phyloP scores from a whole-genome alignment of 257 asterid genomes.

The Catharanthus roseus region DNA sequence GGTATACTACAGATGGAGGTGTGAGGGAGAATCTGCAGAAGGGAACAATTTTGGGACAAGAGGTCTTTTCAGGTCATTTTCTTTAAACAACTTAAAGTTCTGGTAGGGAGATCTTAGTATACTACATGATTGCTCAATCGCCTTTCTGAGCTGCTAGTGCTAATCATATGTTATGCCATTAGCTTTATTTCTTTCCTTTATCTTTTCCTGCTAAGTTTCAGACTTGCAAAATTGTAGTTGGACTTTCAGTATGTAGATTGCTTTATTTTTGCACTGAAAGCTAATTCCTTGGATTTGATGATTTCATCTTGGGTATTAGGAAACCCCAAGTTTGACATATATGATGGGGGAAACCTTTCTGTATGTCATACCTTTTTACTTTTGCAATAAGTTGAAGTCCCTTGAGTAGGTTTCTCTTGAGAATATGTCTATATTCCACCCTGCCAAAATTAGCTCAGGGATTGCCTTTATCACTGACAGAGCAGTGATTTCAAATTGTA shows the following conservation, averaged over 20 bases:
- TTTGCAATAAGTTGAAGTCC: not conserved
- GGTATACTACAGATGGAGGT: slow-evolving; percentile 98
- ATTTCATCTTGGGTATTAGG: not conserved
- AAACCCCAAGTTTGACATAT: not conserved
- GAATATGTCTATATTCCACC: not conserved
- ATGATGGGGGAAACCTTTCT: not conserved
- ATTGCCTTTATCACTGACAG: not conserved
- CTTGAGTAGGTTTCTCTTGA: not conserved
- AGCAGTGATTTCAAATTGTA: not conserved
- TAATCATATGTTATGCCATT: not conserved
- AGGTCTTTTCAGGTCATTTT: slow-evolving; percentile 72
- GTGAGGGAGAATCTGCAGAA: slow-evolving; percentile 68
- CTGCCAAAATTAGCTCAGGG: not conserved
- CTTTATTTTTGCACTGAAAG: not conserved
- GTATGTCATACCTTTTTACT: not conserved
- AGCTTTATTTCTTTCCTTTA: not conserved
- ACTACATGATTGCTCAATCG: not conserved
- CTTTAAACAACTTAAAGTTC: not conserved
- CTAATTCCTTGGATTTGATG: not conserved
- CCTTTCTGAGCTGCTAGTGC: not conserved
- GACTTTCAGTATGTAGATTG: not conserved
- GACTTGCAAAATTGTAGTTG: not conserved
- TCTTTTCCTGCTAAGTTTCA: not conserved
- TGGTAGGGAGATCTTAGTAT: not conserved
- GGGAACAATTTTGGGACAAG: slow-evolving; percentile 78